A percentile compares a stretch with the other conserved stretches of the same genome.
Conservation (phyloP, 2,329 filamentous ascomycete species). For the Didymella sp. region DNA sequence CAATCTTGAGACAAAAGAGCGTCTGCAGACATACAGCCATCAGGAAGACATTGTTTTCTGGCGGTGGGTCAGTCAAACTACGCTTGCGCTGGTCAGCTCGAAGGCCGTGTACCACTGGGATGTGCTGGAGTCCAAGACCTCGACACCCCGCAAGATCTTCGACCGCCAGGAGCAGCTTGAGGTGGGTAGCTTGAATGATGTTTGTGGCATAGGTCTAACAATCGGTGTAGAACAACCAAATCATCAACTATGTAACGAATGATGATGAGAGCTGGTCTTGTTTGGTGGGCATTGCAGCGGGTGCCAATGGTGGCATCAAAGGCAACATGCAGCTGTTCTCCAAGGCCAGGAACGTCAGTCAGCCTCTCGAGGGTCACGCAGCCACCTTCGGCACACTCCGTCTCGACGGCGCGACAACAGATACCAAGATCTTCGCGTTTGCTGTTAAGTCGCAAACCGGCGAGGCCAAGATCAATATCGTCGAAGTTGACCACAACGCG, state of each 20-base stretch:
- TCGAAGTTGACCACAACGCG: slow-evolving; percentile 93
- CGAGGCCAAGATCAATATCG: slow-evolving; percentile 89
- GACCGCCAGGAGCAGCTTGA: slow-evolving; percentile 90
- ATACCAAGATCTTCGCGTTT: slow-evolving; percentile 97
- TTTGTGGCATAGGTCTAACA: slow-evolving; percentile 11
- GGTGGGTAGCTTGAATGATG: slow-evolving; percentile 59
- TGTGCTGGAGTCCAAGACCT: slow-evolving; percentile 83
- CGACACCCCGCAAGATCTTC: slow-evolving; percentile 84
- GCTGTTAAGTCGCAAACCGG: slow-evolving; percentile 88
- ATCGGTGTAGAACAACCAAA: slow-evolving; percentile 79
- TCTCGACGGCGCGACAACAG: slow-evolving; percentile 84
- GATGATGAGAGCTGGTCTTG: slow-evolving; percentile 98
- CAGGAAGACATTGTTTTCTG: slow-evolving; percentile 98
- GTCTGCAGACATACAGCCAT: slow-evolving; percentile 96
- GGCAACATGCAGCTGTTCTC: slow-evolving; percentile 98
- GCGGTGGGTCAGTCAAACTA: slow-evolving; percentile 96
- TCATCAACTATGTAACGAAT: slow-evolving; percentile 99
- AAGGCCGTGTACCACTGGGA: slow-evolving; percentile 97
- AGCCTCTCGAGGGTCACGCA: slow-evolving; percentile 96
- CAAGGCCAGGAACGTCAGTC: slow-evolving; percentile 93
- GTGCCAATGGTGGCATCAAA: slow-evolving; percentile 89
- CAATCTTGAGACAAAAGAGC: slow-evolving; percentile 89
- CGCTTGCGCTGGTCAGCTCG: slow-evolving; percentile 88
- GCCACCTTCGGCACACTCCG: slow-evolving; percentile 90
- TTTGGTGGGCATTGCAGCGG: slow-evolving; percentile 92